Evolutionary conservation across 176 grass and related monocot genomes (phyloP).

Genomic region (Eleusine coracana): DNA sequence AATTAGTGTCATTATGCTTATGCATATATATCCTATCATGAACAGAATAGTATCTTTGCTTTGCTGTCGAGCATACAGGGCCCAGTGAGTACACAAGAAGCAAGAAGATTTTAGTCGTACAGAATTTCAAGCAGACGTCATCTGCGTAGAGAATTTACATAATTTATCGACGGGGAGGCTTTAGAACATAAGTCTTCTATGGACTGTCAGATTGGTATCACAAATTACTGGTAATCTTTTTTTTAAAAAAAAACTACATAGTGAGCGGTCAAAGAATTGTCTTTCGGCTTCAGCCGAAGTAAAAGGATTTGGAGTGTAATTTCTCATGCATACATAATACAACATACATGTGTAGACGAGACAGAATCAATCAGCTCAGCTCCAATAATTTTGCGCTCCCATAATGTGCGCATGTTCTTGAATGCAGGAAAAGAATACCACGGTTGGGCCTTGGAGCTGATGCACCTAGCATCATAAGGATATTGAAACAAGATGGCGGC

Average conservation of each 20-base stretch:
- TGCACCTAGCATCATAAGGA: background rate
- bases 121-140: background rate
- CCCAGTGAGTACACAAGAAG: background rate
- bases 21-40: too few species aligned
- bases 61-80: background rate
- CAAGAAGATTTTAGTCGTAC: background rate
- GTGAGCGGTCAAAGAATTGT: conserved; percentile 30
- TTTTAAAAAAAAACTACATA: conserved; percentile 16
- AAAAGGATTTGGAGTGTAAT: background rate
- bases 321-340: conserved; percentile 13
- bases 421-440: conserved; percentile 26
- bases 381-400: conserved; percentile 7
- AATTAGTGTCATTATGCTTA: too few species aligned
- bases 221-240: conserved; percentile 19
- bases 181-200: background rate
- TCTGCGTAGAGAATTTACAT: background rate
- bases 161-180: background rate
- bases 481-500: background rate
- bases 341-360: background rate
- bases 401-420: conserved; percentile 33
- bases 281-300: background rate
- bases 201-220: background rate
- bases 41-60: too few species aligned
- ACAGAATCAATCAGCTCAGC: conserved; percentile 12
- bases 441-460: background rate